These are phyloP conservation scores for Coniella vitis DNA, from an alignment of 2,329 filamentous ascomycete species.

Conservation along the genomic window DNA sequence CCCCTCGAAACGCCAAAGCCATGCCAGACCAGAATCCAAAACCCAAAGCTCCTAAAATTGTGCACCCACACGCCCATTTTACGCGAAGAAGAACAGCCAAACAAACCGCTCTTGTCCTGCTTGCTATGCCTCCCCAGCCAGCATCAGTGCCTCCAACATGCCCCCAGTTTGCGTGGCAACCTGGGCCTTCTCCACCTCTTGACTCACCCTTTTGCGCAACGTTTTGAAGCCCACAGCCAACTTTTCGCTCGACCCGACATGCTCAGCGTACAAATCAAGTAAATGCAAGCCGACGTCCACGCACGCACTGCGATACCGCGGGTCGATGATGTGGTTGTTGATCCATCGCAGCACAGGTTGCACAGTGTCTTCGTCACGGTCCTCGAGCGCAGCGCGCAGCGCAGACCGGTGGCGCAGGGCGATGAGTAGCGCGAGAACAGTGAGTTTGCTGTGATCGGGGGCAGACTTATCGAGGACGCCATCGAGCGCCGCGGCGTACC, in stretches of 20 bases:
- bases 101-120: too few relatives aligned
- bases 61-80: too few relatives aligned
- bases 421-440: conserved; percentile 69
- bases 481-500: conserved; percentile 74
- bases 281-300: conserved; percentile 78
- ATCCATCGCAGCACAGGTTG: conserved; percentile 82
- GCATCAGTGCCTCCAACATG: conserved; percentile 71
- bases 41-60: too few relatives aligned
- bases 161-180: conserved; percentile 74
- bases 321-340: conserved; percentile 71
- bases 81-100: too few relatives aligned
- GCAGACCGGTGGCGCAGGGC: conserved; percentile 84
- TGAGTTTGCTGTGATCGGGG: conserved; percentile 51
- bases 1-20: not conserved
- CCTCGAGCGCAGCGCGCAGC: conserved; percentile 70
- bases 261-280: conserved; percentile 80
- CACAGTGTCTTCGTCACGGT: conserved; percentile 73
- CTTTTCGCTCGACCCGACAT: conserved; percentile 65
- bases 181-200: conserved; percentile 77
- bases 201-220: conserved; percentile 63
- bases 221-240: conserved; percentile 64
- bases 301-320: conserved; percentile 71
- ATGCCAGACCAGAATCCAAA: too few relatives aligned
- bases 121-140: conserved; percentile 24
- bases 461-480: conserved; percentile 55